phyloP scores from a whole-genome alignment of 805 yeast species.

The Saccharomycopsis microspora region DNA sequence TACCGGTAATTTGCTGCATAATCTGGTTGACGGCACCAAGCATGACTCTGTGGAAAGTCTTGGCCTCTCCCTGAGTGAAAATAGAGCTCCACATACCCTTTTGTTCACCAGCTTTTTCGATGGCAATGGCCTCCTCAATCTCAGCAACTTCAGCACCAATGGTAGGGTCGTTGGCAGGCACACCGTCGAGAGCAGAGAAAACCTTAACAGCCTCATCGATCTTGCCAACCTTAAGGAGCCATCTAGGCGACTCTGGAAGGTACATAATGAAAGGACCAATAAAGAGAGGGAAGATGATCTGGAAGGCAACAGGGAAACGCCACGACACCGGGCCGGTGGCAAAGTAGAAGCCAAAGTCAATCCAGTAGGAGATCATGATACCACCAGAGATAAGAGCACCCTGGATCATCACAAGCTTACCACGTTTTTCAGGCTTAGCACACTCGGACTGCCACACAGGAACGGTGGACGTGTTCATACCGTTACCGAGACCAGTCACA shows the following conservation, averaged over 20 bases:
- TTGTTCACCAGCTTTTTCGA: conserved; percentile 28
- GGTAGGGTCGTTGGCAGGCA: conserved; percentile 24
- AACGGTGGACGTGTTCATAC: conserved; percentile 63
- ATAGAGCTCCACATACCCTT: not conserved
- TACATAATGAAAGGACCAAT: conserved; percentile 46
- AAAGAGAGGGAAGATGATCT: conserved; percentile 40
- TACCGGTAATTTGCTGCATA: conserved; percentile 57
- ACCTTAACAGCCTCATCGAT: conserved; percentile 30
- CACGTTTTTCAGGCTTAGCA: conserved; percentile 55
- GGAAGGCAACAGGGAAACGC: conserved; percentile 74
- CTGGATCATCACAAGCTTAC: conserved; percentile 54
- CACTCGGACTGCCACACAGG: conserved; percentile 78
- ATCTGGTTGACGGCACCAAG: conserved; percentile 47
- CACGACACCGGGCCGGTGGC: conserved; percentile 28
- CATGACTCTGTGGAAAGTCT: conserved; percentile 43
- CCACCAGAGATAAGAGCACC: conserved; percentile 66
- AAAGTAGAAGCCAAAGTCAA: conserved; percentile 61
- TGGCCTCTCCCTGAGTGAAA: conserved; percentile 23
- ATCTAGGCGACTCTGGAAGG: conserved; percentile 85
- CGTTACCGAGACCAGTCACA: conserved; percentile 64
- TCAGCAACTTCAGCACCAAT: conserved; percentile 45
- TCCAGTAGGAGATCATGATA: conserved; percentile 64
- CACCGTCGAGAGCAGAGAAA: conserved; percentile 45
- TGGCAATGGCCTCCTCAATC: conserved; percentile 35
- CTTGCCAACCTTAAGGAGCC: conserved; percentile 36